Evolutionary conservation across 192 early-diverging fungal genomes (phyloP).

Genomic region (Glomus cerebriforme): DNA sequence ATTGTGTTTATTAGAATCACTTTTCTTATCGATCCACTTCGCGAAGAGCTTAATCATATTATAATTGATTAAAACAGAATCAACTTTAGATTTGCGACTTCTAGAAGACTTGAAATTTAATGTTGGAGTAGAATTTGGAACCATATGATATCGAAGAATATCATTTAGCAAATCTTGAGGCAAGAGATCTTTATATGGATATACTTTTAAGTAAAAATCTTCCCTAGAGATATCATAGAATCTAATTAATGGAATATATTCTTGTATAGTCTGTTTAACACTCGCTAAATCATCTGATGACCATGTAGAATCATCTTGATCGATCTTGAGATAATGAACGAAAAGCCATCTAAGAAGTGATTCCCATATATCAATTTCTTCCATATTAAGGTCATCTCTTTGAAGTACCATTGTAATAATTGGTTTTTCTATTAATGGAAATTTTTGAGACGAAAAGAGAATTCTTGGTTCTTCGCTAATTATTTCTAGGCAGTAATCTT

Average conservation of each 20-base stretch:
- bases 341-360: not conserved
- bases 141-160: not conserved
- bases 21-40: not conserved
- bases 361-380: not conserved
- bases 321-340: not conserved
- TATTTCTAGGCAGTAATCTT: not conserved
- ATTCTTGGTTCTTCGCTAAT: not conserved
- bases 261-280: not conserved
- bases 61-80: not conserved
- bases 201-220: constrained; percentile 5
- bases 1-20: not conserved
- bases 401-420: not conserved
- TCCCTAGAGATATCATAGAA: not conserved
- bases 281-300: not conserved
- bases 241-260: not conserved
- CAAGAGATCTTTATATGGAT: not conserved
- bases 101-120: not conserved
- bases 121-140: not conserved
- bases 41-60: not conserved
- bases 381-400: not conserved
- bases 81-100: not conserved
- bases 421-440: not conserved
- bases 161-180: constrained; percentile 1
- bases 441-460: not conserved
- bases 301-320: not conserved